Conservation (phyloP, 148 eudicot species). For the Tetragonia tetragonoides region DNA sequence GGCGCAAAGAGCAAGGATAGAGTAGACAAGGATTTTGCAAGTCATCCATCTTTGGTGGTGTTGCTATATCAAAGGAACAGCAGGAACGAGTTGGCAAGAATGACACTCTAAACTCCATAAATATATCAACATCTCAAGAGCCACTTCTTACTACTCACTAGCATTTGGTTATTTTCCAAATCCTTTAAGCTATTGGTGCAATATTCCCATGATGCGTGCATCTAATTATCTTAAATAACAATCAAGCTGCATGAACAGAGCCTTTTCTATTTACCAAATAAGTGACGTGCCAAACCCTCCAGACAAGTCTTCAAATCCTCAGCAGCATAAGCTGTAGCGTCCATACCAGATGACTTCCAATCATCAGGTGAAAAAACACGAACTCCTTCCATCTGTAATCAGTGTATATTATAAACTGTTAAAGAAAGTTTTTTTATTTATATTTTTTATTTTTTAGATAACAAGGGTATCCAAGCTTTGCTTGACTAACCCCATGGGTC, state of each 20-base stretch:
- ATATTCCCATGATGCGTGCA: not conserved
- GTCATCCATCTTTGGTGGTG: not conserved
- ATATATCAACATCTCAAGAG: not conserved
- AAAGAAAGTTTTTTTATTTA: not conserved
- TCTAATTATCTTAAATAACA: not conserved
- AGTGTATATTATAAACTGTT: conserved; percentile 9
- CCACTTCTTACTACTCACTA: not conserved
- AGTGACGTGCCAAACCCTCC: conserved; percentile 95
- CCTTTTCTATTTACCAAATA: conserved; percentile 61
- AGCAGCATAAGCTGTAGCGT: conserved; percentile 70
- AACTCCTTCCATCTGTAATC: conserved; percentile 90
- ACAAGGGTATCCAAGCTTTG: too few relatives aligned
- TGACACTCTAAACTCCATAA: not conserved
- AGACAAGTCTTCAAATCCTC: conserved; percentile 83
- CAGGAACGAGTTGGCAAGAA: not conserved
- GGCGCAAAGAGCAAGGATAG: not conserved
- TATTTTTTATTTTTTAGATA: too few relatives aligned
- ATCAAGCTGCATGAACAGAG: not conserved
- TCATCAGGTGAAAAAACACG: conserved; percentile 75
- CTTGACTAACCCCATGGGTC: too few relatives aligned
- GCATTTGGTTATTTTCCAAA: not conserved
- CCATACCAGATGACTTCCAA: conserved; percentile 81
- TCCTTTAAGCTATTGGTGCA: not conserved
- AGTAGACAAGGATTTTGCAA: not conserved
- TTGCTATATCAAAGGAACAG: not conserved